These are phyloP conservation scores for Zopfia rhizophila DNA, from an alignment of 2,329 filamentous ascomycete genomes.

Conservation along the genomic window DNA sequence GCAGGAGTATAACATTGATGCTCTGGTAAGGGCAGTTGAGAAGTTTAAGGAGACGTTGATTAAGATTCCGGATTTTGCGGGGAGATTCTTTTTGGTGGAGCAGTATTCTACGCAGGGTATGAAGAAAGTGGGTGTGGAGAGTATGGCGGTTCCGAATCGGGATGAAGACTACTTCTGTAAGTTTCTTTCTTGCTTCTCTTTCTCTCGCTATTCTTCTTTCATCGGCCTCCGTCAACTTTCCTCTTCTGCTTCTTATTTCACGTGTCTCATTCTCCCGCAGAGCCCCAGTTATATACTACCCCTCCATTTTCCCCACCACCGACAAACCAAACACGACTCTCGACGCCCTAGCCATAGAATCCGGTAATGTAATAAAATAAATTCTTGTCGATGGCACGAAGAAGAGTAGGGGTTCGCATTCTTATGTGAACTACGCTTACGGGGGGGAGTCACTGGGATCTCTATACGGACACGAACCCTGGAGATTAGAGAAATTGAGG, in stretches of 20 bases:
- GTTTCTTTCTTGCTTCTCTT: too few species aligned
- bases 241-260: too few species aligned
- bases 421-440: constrained; percentile 37
- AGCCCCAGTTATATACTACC: constrained; percentile 1
- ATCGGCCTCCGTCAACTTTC: too few species aligned
- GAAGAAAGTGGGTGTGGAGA: neutral
- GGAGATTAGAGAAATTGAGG: constrained; percentile 32
- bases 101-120: constrained; percentile 11
- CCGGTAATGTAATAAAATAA: constrained; percentile 7
- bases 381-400: constrained; percentile 12
- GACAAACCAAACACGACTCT: constrained; percentile 8
- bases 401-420: neutral
- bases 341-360: constrained; percentile 4
- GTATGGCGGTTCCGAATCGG: constrained; percentile 3
- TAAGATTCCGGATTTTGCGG: neutral
- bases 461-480: constrained; percentile 34
- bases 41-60: constrained; percentile 7
- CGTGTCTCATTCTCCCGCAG: neutral
- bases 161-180: constrained; percentile 10
- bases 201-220: too few species aligned
- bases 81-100: constrained; percentile 22
- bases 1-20: constrained; percentile 19
- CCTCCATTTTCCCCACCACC: constrained; percentile 9
- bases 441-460: constrained; percentile 24
- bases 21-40: constrained; percentile 9